Conservation (phyloP, 192 early-diverging fungal species). For the Endogone sp. region DNA sequence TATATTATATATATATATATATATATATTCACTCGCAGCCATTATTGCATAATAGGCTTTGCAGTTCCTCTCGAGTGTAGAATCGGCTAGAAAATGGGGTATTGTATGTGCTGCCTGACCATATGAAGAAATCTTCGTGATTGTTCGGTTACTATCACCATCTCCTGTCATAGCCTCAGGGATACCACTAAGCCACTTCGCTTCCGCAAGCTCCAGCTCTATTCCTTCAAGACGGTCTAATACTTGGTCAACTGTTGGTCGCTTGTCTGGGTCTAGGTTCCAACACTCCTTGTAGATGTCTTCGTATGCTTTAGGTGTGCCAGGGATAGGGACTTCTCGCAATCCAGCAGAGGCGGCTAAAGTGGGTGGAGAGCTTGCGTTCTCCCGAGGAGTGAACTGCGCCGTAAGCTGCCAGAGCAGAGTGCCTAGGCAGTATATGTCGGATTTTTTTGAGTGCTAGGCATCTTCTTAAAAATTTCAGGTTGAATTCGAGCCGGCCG, state of each 20-base stretch:
- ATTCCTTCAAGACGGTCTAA: constrained; percentile 1
- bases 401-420: neutral
- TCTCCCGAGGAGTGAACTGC: neutral
- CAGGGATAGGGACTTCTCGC: constrained; percentile 4
- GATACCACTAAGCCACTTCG: neutral
- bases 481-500: neutral
- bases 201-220: neutral
- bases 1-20: no score
- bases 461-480: neutral
- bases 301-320: constrained; percentile 12
- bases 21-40: no score
- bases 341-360: neutral
- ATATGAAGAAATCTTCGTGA: no score
- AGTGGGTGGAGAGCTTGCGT: neutral
- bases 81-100: no score
- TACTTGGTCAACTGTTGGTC: constrained; percentile 11
- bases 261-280: constrained; percentile 6
- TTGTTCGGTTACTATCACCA: no score
- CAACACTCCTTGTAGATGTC: constrained; percentile 14
- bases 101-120: no score
- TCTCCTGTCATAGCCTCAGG: neutral
- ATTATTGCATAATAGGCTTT: no score
- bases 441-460: neutral
- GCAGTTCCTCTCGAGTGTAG: no score
- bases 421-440: neutral